These are phyloP conservation scores for Monilinia laxa DNA, from an alignment of 2,329 filamentous ascomycete genomes.

Conservation along the genomic window DNA sequence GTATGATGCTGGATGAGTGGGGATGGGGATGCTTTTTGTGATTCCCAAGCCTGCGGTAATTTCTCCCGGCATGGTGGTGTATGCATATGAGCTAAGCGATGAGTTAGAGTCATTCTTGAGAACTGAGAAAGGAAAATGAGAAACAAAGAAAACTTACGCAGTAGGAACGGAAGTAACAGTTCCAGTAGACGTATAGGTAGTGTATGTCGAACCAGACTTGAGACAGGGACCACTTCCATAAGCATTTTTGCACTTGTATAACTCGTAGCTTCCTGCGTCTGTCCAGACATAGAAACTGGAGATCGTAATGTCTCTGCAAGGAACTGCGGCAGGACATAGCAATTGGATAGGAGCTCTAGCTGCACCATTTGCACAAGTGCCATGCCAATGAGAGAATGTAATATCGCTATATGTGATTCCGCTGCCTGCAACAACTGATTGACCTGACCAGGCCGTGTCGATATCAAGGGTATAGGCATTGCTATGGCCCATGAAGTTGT, in stretches of 20 bases:
- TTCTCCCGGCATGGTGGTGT: slow-evolving; percentile 33
- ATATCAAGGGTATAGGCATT: slow-evolving; percentile 60
- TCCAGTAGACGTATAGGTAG: slow-evolving; percentile 24
- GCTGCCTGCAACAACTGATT: slow-evolving; percentile 45
- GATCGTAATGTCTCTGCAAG: slow-evolving; percentile 54
- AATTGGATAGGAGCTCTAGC: slow-evolving; percentile 54
- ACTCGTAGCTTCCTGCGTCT: slow-evolving; percentile 45
- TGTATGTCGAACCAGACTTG: slow-evolving; percentile 27
- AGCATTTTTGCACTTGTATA: slow-evolving; percentile 50
- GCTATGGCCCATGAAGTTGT: slow-evolving; percentile 59
- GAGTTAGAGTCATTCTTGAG: slow-evolving; percentile 1
- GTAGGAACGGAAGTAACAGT: slow-evolving; percentile 24
- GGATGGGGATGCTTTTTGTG: slow-evolving; percentile 29
- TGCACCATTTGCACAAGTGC: slow-evolving; percentile 46
- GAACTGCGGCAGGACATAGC: slow-evolving; percentile 50
- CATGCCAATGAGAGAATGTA: slow-evolving; percentile 56
- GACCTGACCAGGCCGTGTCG: slow-evolving; percentile 53
- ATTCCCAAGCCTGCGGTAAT: slow-evolving; percentile 29
- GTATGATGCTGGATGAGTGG: slow-evolving; percentile 29
- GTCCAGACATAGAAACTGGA: slow-evolving; percentile 55
- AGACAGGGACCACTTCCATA: slow-evolving; percentile 52
- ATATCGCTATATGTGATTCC: slow-evolving; percentile 54
- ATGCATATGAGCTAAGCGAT: slow-evolving; percentile 24
- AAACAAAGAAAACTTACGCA: slow-evolving; percentile 21
- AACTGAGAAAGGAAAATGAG: background rate